Conservation (phyloP, 345 rosid species). For the Heritiera littoralis region DNA sequence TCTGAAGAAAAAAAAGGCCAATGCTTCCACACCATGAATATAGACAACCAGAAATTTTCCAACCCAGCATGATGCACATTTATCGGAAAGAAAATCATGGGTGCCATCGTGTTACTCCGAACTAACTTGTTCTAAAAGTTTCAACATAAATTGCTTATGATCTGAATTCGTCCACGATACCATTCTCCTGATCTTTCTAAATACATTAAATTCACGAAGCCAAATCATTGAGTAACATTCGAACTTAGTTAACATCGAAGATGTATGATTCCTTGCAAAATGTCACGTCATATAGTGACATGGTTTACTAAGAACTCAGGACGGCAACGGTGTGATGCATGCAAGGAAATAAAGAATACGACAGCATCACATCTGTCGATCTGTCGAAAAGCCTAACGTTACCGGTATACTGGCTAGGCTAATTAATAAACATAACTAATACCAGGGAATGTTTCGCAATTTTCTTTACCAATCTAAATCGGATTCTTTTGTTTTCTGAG, state of each 20-base stretch:
- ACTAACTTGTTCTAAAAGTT: neutral
- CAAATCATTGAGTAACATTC: too few species aligned
- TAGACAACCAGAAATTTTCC: neutral
- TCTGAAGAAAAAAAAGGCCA: too few species aligned
- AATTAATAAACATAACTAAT: neutral
- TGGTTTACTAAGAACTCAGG: neutral
- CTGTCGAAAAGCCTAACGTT: neutral
- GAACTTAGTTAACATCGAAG: too few species aligned
- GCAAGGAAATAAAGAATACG: neutral
- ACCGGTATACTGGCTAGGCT: neutral
- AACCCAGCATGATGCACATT: neutral
- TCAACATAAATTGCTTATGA: neutral
- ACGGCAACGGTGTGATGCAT: neutral
- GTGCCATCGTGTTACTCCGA: neutral
- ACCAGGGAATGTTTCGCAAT: neutral
- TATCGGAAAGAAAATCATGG: neutral
- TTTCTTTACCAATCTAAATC: neutral
- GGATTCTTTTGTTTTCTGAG: neutral
- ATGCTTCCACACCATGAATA: neutral
- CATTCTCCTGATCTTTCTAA: neutral
- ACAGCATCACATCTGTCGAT: neutral
- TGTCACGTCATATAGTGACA: neutral
- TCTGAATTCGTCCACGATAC: neutral
- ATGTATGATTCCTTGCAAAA: too few species aligned
- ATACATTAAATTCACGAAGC: neutral